Evolutionary conservation across 257 asterid species (phyloP).

Genomic region (Vinca minor): DNA sequence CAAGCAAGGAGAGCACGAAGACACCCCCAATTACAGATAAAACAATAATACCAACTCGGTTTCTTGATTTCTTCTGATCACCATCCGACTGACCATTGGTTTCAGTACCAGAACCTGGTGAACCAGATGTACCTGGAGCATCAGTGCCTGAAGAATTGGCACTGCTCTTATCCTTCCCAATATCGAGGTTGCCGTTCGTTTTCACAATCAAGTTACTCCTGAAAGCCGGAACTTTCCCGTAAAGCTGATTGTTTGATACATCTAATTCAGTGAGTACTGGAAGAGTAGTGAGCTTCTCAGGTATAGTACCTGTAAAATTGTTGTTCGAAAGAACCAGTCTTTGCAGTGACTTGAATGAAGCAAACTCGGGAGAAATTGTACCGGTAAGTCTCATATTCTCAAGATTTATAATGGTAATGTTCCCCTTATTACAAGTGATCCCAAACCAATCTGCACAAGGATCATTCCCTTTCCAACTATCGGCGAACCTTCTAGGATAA

Average conservation of each 20-base stretch:
- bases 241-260: constrained; percentile 68
- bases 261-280: constrained; percentile 53
- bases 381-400: constrained; percentile 75
- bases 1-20: constrained; percentile 50
- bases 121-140: constrained; percentile 22
- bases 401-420: constrained; percentile 67
- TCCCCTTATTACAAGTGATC: constrained; percentile 64
- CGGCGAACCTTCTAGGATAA: constrained; percentile 61
- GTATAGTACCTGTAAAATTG: constrained; percentile 66
- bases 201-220: constrained; percentile 44
- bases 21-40: constrained; percentile 48
- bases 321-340: constrained; percentile 70
- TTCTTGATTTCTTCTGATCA: constrained; percentile 28
- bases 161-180: constrained; percentile 46
- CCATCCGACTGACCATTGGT: constrained; percentile 6
- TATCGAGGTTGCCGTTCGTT: constrained; percentile 58
- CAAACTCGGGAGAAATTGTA: constrained; percentile 55
- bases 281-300: constrained; percentile 46
- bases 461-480: constrained; percentile 77
- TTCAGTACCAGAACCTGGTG: constrained; percentile 19
- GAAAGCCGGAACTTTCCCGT: constrained; percentile 63
- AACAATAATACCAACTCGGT: constrained; percentile 38
- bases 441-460: constrained; percentile 84
- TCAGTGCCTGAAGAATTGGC: constrained; percentile 24
- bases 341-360: constrained; percentile 50